Evolutionary conservation across 2,329 filamentous ascomycete genomes (phyloP), one percentile per base, ranked within the genome.

Genomic region (Emmonsiellopsis sp.): DNA sequence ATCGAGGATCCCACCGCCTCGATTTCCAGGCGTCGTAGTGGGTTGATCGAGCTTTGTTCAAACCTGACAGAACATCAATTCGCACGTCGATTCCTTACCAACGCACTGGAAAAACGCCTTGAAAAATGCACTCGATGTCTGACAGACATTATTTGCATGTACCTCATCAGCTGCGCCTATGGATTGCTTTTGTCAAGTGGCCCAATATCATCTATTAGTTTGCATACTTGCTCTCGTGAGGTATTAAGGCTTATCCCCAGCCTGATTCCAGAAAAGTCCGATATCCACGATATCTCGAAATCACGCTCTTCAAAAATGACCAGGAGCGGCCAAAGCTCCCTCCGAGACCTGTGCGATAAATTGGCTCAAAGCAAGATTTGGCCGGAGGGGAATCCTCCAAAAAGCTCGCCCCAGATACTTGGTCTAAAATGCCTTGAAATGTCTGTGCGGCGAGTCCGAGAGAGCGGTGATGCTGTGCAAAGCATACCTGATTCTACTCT

Each of bases 91-190:
- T 90, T 95, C 61, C 78, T 86, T 16, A 84, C 90, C 57, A 84
- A 89, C 59, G 82, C 83, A 6, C 81, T 86, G 53, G 86, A 89
- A 57, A 79, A 83, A 52, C 80, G 79, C 32, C 74, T 96, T 13
- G 79, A 89, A 51, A 76, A 79, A 44, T 79, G 80, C 42, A 74
- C 87, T 8, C 77, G 75, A 0, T 73, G 75, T 48, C 81, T 85
- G 62, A 69, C 75, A 1, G 86, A 90, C 63, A 59, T 65, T 37
- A 55, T 72, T 15, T 65, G 64, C 20, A 55, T 58, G 11, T 64
- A 65, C 11, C 58, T 73, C 31, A 59, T 62, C 42, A 55, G 67
- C 9, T 68, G 65, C 55, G 64, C 65, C 6, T 71, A 66, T 55
- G 61, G 56, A 11, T 53, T 73, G 15, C 59, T 65, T 20, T 63